Percentiles rank a stretch among this genome's conserved stretches.
Conservation (phyloP, 2,329 filamentous ascomycete genomes). For the Pseudocercospora musae region DNA sequence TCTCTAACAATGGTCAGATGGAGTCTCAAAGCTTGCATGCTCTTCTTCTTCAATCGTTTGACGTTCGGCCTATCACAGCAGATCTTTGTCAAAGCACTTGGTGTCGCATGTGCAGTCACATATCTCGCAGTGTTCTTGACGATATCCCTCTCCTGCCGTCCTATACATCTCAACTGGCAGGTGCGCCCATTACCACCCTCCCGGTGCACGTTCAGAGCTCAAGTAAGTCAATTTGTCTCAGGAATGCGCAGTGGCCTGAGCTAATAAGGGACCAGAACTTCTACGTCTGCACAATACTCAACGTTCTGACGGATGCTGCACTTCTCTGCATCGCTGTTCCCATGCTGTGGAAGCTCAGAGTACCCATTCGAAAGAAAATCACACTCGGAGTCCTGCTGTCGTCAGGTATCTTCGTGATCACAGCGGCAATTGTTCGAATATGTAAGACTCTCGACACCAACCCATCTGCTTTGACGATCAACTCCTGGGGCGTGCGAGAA, state of each 20-base stretch:
- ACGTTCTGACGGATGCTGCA: constrained; percentile 35
- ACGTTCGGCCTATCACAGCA: constrained; percentile 36
- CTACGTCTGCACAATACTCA: constrained; percentile 31
- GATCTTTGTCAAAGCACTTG: constrained; percentile 32
- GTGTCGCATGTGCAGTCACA: constrained; percentile 27
- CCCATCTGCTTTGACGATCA: constrained; percentile 36
- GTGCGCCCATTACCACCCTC: constrained; percentile 29
- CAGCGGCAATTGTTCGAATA: constrained; percentile 36
- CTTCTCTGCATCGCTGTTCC: constrained; percentile 37
- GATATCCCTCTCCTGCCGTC: constrained; percentile 32
- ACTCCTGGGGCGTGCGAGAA: constrained; percentile 40
- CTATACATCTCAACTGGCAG: constrained; percentile 31
- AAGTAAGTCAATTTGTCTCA: background rate
- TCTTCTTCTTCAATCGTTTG: constrained; percentile 34
- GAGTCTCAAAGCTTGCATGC: constrained; percentile 27
- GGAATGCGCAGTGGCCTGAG: background rate
- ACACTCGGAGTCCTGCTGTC: constrained; percentile 35
- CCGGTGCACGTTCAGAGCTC: constrained; percentile 30
- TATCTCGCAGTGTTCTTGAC: constrained; percentile 36
- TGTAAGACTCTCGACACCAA: constrained; percentile 32
- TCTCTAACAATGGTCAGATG: constrained; percentile 32
- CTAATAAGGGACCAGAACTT: constrained; percentile 29
- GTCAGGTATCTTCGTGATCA: constrained; percentile 38
- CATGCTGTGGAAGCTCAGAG: constrained; percentile 35
- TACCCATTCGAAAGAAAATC: constrained; percentile 34